Evolutionary conservation across 441 rosid species (phyloP), one percentile per base, ranked within the genome.

Genomic region (Populus tomentosa): DNA sequence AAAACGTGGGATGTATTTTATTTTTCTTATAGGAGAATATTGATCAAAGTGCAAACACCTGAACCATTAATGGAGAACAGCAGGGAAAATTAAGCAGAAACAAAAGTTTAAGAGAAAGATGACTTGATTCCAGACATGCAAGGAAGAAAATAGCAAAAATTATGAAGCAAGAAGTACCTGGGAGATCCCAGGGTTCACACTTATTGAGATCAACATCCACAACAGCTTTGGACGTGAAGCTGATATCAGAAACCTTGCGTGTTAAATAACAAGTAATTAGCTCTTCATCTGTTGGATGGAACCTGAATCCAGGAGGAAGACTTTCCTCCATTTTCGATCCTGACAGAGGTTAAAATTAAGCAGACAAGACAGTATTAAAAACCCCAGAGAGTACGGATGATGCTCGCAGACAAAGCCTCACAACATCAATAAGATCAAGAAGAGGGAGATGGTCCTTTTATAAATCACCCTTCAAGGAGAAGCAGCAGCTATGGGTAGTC

Each of bases 201-300:
- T 92, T 95, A 85, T 95, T 95, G 77, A 95, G 87, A 84, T 95
- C 97, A 74, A 83, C 99, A 78, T 94, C 92, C 16, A 91, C 95
- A 50, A 95, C 81, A 11, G 99, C 98, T 71, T 83, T 81, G 8
- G 95, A 86, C 10, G 86, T 79, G 86, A 95, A 95, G 66, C 77
- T 21, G 81, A 72, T 26, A 78, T 92, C 86, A n/a, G 92, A 77
- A 78, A 90, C 92, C 81, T 95, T 95, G 59, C 81, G 73, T 5
- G 87, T 86, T 21, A 95, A 89, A 81, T 94, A 95, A 82, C 79
- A 86, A 68, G 87, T 86, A 77, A 94, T 86, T 84, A 95, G 91
- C 90, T 95, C 99, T 79, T 90, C 99, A 71, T 95, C 99, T 0
- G 97, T 92, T 1, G 99, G 99, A 73, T 95, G 98, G 86, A 94